Percentiles rank a stretch among this genome's conserved stretches.
These are phyloP conservation scores for Geotrichum bryndzae DNA, from an alignment of 1,139 yeast species.

Conservation along the genomic window DNA sequence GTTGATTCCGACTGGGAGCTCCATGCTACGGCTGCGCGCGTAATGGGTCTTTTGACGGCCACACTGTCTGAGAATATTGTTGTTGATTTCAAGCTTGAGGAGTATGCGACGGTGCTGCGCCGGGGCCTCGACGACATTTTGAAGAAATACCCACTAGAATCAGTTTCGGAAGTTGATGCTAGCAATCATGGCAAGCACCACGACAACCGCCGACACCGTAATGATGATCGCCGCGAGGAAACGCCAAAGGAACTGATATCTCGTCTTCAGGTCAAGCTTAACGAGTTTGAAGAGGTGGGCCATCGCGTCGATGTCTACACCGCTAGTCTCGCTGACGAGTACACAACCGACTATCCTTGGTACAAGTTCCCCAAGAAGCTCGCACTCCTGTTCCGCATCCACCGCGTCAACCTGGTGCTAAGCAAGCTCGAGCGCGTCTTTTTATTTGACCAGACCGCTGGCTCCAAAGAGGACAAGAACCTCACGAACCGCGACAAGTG, in stretches of 20 bases:
- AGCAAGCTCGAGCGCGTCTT: slow-evolving; percentile 53
- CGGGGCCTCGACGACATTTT: slow-evolving; percentile 13
- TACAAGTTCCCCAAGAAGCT: slow-evolving; percentile 31
- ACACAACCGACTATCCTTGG: slow-evolving; percentile 32
- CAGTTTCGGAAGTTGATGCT: background rate
- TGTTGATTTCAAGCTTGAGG: slow-evolving; percentile 39
- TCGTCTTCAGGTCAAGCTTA: slow-evolving; percentile 27
- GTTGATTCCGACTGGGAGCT: slow-evolving; percentile 54
- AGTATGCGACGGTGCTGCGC: slow-evolving; percentile 39
- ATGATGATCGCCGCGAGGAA: background rate
- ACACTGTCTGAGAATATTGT: slow-evolving; percentile 45
- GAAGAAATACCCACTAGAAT: background rate
- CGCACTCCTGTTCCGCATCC: slow-evolving; percentile 28
- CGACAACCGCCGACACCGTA: background rate
- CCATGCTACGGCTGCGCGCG: slow-evolving; percentile 51
- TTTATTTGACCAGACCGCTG: slow-evolving; percentile 18
- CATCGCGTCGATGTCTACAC: slow-evolving; percentile 30
- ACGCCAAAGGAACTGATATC: slow-evolving; percentile 23
- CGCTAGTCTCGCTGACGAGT: slow-evolving; percentile 28
- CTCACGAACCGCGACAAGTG: slow-evolving; percentile 17
- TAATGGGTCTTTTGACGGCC: slow-evolving; percentile 45
- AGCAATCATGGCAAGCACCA: background rate
- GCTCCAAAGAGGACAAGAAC: background rate
- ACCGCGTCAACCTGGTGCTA: slow-evolving; percentile 35
- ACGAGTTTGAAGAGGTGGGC: slow-evolving; percentile 24